Conservation (phyloP, 176 grass and related monocot species). For the Tuctoria greenei region DNA sequence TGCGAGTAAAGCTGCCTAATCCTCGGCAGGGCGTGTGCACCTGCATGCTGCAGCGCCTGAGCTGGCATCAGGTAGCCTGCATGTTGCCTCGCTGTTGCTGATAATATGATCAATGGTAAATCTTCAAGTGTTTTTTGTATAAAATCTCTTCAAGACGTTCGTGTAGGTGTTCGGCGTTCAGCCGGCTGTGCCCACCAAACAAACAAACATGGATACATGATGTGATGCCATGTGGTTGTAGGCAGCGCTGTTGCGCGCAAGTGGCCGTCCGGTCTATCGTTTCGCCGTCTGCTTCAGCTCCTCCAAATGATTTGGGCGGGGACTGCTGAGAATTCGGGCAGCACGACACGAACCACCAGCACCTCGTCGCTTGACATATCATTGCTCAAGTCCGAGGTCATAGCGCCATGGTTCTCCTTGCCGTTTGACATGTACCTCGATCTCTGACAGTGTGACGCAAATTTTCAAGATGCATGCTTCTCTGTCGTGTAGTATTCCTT, state of each 20-base stretch:
- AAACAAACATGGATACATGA: conserved; percentile 13
- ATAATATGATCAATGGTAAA: background rate
- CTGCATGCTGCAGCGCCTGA: conserved; percentile 19
- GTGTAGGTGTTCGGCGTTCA: background rate
- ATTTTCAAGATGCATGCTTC: no score
- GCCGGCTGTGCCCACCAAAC: background rate
- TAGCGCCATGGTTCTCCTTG: no score
- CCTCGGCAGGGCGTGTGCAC: background rate
- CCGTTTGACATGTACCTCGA: no score
- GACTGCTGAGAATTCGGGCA: background rate
- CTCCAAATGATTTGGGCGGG: conserved; percentile 15
- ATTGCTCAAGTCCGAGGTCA: no score
- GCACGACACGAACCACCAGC: no score
- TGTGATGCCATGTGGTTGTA: conserved; percentile 24
- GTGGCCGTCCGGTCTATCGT: conserved; percentile 25
- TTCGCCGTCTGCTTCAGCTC: conserved; percentile 4
- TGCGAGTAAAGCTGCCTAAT: conserved; percentile 25
- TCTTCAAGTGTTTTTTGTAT: background rate
- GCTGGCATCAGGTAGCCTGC: conserved; percentile 24
- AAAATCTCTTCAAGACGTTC: background rate
- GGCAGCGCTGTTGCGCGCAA: conserved; percentile 18
- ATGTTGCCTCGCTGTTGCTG: background rate
- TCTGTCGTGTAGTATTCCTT: no score
- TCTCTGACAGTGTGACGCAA: no score
- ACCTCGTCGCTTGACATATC: no score